Percentiles rank a stretch among this genome's conserved stretches.
Conservation (phyloP, 495 filamentous ascomycete species). For the Penicillium lagena region DNA sequence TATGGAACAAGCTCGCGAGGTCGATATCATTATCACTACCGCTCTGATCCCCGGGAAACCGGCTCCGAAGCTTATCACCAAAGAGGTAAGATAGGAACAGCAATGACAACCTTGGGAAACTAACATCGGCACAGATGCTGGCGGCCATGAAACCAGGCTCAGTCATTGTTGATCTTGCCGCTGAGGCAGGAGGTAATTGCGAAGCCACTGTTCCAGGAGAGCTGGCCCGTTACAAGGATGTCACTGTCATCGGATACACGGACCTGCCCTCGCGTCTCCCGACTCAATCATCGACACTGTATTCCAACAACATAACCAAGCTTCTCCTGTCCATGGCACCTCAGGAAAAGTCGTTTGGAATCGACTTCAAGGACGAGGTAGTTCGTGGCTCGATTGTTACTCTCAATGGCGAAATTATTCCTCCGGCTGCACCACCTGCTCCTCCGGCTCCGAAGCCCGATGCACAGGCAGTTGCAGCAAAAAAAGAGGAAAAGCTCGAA, state of each 20-base stretch:
- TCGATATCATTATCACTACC: conserved; percentile 84
- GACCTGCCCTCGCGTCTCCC: conserved; percentile 74
- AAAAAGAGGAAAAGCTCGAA: conserved; percentile 52
- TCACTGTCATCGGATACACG: conserved; percentile 79
- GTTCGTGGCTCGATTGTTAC: conserved; percentile 75
- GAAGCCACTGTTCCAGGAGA: conserved; percentile 66
- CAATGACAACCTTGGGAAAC: too few species aligned
- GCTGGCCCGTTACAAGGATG: conserved; percentile 60
- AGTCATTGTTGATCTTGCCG: conserved; percentile 73
- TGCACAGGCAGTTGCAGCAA: conserved; percentile 34
- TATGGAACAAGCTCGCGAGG: conserved; percentile 69
- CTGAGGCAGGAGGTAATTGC: conserved; percentile 77
- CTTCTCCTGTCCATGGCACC: conserved; percentile 72
- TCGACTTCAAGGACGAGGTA: conserved; percentile 74
- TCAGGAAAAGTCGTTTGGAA: conserved; percentile 63
- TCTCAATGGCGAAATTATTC: conserved; percentile 63
- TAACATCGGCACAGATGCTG: conserved; percentile 44
- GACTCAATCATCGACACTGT: conserved; percentile 74
- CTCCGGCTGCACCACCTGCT: conserved; percentile 61
- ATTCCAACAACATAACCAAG: conserved; percentile 84
- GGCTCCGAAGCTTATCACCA: conserved; percentile 71
- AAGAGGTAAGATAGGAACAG: conserved; percentile 22
- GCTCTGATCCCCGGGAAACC: conserved; percentile 72
- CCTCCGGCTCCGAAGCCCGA: conserved; percentile 54
- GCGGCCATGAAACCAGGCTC: conserved; percentile 76